A percentile compares a stretch with the other conserved stretches of the same genome.
Conservation (phyloP, 1,284 basidiomycete species). For the Meripilus lineatus region DNA sequence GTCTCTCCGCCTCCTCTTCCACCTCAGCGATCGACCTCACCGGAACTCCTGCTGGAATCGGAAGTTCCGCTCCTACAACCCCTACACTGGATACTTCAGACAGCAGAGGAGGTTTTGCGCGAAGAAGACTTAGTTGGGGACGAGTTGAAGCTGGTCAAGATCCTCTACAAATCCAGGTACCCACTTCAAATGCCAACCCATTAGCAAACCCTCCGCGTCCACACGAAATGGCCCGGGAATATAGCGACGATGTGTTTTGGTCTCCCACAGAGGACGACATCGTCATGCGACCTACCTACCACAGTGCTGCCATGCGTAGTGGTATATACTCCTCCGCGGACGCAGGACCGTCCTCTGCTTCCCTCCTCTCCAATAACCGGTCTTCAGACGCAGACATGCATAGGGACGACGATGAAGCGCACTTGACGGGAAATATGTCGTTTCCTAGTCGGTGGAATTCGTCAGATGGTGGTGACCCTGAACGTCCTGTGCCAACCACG, state of each 20-base stretch:
- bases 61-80: conserved; percentile 31
- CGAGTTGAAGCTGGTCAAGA: conserved; percentile 39
- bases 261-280: conserved; percentile 28
- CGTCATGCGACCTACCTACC: conserved; percentile 19
- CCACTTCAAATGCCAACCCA: conserved; percentile 15
- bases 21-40: conserved; percentile 57
- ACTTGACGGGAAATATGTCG: conserved; percentile 49
- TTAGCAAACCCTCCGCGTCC: conserved; percentile 14
- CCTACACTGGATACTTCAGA: conserved; percentile 47
- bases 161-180: conserved; percentile 34
- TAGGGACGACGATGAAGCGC: conserved; percentile 51
- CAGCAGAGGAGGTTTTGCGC: conserved; percentile 32
- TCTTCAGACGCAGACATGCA: conserved; percentile 38
- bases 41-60: conserved; percentile 39
- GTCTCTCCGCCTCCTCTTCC: conserved; percentile 31
- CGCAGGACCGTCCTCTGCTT: conserved; percentile 46
- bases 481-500: conserved; percentile 27
- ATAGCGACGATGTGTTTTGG: conserved; percentile 40
- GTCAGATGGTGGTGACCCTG: conserved; percentile 24
- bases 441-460: conserved; percentile 28
- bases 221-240: conserved; percentile 18
- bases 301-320: conserved; percentile 18
- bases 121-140: conserved; percentile 56
- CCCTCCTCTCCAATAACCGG: conserved; percentile 37
- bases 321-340: conserved; percentile 38